A percentile compares a stretch with the other conserved stretches of the same genome.
phyloP scores from a whole-genome alignment of 192 early-diverging fungal genomes.

The Entomortierella chlamydospora region DNA sequence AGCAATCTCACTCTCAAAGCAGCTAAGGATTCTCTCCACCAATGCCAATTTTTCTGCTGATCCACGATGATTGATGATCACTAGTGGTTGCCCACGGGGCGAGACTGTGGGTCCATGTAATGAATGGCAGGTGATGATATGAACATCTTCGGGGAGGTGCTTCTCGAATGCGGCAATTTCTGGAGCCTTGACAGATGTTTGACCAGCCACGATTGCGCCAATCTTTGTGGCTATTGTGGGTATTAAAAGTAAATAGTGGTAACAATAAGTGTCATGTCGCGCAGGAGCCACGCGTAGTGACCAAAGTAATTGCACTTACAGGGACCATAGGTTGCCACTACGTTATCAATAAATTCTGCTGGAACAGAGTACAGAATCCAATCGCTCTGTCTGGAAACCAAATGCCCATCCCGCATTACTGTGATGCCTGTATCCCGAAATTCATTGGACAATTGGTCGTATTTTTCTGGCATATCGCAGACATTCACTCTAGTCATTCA shows the following conservation, averaged over 20 bases:
- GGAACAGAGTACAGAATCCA: constrained; percentile 96
- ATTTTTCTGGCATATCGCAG: constrained; percentile 86
- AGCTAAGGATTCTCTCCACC: constrained; percentile 72
- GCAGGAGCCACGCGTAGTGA: constrained; percentile 85
- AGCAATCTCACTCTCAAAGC: constrained; percentile 87
- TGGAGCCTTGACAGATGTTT: constrained; percentile 96
- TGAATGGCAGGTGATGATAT: constrained; percentile 95
- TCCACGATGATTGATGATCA: constrained; percentile 85
- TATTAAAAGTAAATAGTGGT: not conserved
- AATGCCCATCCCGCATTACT: constrained; percentile 85
- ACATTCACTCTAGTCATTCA: constrained; percentile 76
- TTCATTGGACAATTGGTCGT: constrained; percentile 72
- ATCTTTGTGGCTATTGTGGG: constrained; percentile 78
- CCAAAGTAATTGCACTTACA: constrained; percentile 66
- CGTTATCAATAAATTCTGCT: constrained; percentile 85
- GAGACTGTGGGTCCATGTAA: constrained; percentile 94
- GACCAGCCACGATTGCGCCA: constrained; percentile 90
- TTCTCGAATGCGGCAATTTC: constrained; percentile 92
- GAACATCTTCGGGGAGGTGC: constrained; percentile 89
- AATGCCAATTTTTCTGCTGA: constrained; percentile 67
- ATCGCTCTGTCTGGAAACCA: constrained; percentile 86
- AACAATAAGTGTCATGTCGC: constrained; percentile 32
- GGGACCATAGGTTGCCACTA: constrained; percentile 87
- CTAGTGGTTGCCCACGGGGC: constrained; percentile 84
- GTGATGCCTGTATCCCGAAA: constrained; percentile 67